Evolutionary conservation across 345 rosid genomes (phyloP).

Genomic region (Citrus glauca): DNA sequence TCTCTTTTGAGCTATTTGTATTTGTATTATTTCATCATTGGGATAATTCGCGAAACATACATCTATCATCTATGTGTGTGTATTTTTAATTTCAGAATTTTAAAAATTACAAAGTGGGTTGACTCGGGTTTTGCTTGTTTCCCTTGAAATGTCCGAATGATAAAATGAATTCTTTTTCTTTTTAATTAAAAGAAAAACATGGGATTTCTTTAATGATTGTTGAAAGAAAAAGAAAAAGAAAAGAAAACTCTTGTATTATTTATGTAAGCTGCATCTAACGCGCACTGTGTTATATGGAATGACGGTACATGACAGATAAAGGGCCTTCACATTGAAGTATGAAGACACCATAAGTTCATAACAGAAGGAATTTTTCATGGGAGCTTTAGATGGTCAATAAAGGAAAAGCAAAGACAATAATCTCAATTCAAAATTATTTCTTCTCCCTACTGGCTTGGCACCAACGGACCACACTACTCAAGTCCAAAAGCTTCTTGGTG

Average conservation of each 20-base stretch:
- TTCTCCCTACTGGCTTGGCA: background rate
- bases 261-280: no score
- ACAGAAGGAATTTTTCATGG: background rate
- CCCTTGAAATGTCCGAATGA: background rate
- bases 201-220: no score
- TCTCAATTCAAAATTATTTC: background rate
- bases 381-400: background rate
- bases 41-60: no score
- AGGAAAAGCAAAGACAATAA: background rate
- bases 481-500: background rate
- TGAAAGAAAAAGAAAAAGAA: no score
- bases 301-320: no score
- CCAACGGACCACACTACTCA: background rate
- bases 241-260: no score
- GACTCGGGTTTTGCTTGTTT: slow-evolving; percentile 9
- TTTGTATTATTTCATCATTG: no score
- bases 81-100: no score
- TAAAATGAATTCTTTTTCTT: no score
- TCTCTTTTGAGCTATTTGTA: background rate
- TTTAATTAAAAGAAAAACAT: no score
- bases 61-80: no score
- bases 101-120: background rate
- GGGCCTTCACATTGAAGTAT: background rate
- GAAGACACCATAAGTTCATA: background rate
- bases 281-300: no score